phyloP scores from a whole-genome alignment of 495 filamentous ascomycete genomes.

The Neurospora terricola region DNA sequence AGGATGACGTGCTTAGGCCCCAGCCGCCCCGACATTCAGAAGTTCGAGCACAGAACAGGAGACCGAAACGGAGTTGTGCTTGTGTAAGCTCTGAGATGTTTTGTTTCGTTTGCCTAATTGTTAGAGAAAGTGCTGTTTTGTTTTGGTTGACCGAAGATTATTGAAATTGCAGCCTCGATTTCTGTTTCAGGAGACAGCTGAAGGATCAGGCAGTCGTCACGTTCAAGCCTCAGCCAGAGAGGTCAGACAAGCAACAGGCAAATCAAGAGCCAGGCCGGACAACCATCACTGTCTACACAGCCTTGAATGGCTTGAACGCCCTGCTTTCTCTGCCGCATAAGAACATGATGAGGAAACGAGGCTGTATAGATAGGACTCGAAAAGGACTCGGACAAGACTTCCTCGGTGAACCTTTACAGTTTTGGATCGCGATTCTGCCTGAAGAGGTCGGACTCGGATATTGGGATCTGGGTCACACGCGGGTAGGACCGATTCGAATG shows the following conservation, averaged over 20 bases:
- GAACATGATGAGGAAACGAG: neutral
- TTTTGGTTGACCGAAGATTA: neutral
- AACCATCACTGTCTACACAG: neutral
- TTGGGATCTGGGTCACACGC: neutral
- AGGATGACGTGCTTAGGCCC: conserved; percentile 16
- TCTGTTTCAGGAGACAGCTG: neutral
- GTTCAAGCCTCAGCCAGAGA: neutral
- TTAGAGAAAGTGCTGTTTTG: neutral
- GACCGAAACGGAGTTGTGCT: neutral
- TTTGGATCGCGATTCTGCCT: neutral
- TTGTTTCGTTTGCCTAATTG: neutral
- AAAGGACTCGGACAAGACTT: neutral
- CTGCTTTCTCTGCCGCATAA: neutral
- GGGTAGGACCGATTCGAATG: neutral
- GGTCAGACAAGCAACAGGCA: neutral
- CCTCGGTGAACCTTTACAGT: neutral
- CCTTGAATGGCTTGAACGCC: neutral
- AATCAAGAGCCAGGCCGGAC: neutral
- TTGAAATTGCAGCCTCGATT: neutral
- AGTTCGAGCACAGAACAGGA: neutral
- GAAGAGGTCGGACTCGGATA: neutral
- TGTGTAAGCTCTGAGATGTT: neutral
- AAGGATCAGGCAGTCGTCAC: neutral
- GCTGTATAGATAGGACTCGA: neutral
- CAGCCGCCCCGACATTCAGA: neutral